Base-by-base conservation (phyloP, 2,329 filamentous ascomycete species). In the Massarina eburnea region DNA sequence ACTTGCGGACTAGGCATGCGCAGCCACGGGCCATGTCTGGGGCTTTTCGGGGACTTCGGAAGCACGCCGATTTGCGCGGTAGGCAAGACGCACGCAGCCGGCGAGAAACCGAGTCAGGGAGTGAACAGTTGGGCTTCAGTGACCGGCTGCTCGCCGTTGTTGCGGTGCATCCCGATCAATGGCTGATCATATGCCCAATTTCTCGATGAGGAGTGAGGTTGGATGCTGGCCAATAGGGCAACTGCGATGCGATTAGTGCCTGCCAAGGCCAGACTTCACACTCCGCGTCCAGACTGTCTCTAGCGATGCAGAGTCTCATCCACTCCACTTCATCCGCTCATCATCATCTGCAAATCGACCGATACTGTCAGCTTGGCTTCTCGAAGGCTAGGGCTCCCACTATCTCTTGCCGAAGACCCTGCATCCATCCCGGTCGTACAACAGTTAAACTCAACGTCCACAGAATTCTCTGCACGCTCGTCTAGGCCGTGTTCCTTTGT, bases 1-100 rank as follows among this genome's bases (percentile, higher is more conserved):
- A 22, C 39, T 57, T 61, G 37, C 35, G 49, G 62, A 45, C 42
- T 59, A 63, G 58, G 14, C 35, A 38, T 33, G 26, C 41, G 53
- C 52, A 54, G 45, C 51, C 47, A 40, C 17, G 49, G 36, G 51
- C 55, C 54, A 62, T 50, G 55, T 57, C 8, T 4, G 3, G 15
- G 6, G 19, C 27, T 8, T 3, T 27, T 49, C 41, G 48, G 47
- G 41, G 8, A 17, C 37, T 19, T 45, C 53, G 49, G 48, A 20
- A 47, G 6, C 29, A 41, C 39, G 33, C 36, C 46, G 45, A 48
- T 48, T 46, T 35, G 49, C 42, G 20, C 33, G 30, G 22, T 24
- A 36, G 30, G 8, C 21, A 9, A 32, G 6, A 9, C 17, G 8
- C 33, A 17, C 17, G 6, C 15, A 22, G 29, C 12, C 12, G 29